Percentiles rank a stretch among this genome's conserved stretches.
These are phyloP conservation scores for Nemania serpens DNA, from an alignment of 2,329 filamentous ascomycete species.

Conservation along the genomic window DNA sequence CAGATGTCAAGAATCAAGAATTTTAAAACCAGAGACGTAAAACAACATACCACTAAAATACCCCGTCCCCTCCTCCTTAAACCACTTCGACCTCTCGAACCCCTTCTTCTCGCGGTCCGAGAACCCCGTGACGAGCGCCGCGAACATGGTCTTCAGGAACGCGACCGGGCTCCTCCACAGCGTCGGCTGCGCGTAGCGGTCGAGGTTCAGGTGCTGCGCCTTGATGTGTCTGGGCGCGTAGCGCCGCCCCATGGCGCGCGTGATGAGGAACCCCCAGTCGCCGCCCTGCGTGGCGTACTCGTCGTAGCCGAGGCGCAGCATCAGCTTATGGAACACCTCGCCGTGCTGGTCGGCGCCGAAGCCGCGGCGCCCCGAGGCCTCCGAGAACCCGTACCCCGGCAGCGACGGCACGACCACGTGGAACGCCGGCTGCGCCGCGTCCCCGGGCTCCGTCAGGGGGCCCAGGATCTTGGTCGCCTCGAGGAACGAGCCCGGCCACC, in stretches of 20 bases:
- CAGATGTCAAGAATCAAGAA: not conserved
- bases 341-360: conserved; percentile 63
- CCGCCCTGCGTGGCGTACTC: conserved; percentile 65
- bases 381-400: conserved; percentile 52
- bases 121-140: conserved; percentile 21
- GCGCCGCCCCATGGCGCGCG: conserved; percentile 57
- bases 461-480: conserved; percentile 62
- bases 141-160: conserved; percentile 12
- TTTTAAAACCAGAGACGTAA: not conserved
- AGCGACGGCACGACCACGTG: conserved; percentile 54
- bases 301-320: conserved; percentile 62
- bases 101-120: conserved; percentile 50
- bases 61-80: conserved; percentile 22
- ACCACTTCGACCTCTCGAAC: conserved; percentile 44
- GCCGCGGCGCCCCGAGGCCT: conserved; percentile 49
- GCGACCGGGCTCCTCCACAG: conserved; percentile 11
- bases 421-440: conserved; percentile 43
- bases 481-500: conserved; percentile 62
- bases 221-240: conserved; percentile 29
- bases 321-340: conserved; percentile 62
- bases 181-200: conserved; percentile 17
- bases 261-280: conserved; percentile 65
- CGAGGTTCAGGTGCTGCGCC: conserved; percentile 28
- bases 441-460: conserved; percentile 32
- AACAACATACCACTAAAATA: conserved; percentile 22